phyloP scores from a whole-genome alignment of 257 asterid genomes.

The Przewalskia tangutica region DNA sequence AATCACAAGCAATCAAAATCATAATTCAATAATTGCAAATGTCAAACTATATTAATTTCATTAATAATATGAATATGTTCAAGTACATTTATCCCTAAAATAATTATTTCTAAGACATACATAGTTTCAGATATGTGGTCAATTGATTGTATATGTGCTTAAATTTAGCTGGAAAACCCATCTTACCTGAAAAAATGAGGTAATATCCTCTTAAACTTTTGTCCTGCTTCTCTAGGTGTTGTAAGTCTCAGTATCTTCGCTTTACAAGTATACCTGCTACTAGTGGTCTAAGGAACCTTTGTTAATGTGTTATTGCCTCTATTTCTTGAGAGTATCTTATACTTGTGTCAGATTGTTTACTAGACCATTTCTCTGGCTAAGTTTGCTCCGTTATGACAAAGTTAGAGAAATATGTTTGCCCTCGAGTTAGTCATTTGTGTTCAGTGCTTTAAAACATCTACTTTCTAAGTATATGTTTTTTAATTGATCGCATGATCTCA shows the following conservation, averaged over 20 bases:
- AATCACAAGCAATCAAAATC: too few relatives aligned
- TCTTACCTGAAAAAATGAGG: constrained; percentile 82
- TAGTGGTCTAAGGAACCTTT: not conserved
- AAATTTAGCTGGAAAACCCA: constrained; percentile 76
- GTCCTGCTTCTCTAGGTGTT: not conserved
- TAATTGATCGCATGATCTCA: too few relatives aligned
- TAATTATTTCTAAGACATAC: too few relatives aligned
- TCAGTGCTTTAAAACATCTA: too few relatives aligned
- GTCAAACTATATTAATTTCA: too few relatives aligned
- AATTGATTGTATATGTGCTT: constrained; percentile 95
- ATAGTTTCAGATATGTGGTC: constrained; percentile 99
- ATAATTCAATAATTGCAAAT: too few relatives aligned
- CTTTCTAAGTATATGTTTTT: too few relatives aligned
- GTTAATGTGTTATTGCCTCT: not conserved
- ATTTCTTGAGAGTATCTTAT: not conserved
- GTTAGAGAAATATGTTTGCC: too few relatives aligned
- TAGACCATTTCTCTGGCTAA: not conserved
- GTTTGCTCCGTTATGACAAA: too few relatives aligned
- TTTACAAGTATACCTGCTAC: not conserved
- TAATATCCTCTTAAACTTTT: constrained; percentile 5
- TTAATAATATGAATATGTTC: too few relatives aligned
- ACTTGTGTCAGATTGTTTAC: not conserved
- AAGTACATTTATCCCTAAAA: too few relatives aligned
- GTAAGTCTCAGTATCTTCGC: not conserved
- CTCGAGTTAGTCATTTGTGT: too few relatives aligned